Evolutionary conservation across 2,329 filamentous ascomycete species (phyloP), one percentile per base, ranked within the genome.

Genomic region (Mycosphaerella arachidis): DNA sequence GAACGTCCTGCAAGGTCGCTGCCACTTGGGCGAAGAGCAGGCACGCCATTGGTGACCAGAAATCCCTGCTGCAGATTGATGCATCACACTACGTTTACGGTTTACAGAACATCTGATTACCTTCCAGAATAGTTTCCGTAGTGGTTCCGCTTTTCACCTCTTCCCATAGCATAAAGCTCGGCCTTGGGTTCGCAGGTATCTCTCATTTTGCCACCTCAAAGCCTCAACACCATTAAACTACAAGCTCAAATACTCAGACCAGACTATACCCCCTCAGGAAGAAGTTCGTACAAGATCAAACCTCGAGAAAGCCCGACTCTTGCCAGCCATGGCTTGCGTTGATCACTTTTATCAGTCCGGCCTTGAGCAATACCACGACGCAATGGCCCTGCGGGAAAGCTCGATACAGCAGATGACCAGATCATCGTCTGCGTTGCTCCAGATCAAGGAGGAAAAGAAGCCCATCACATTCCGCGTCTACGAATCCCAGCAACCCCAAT

Each of bases 311-410:
- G 16, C 16, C 16, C 6, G 1, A 13, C 12, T 43, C 37, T n/a
- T 43, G 37, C 7, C 46, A 24, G 48, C 35, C 52, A 57, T 57
- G 56, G 56, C 56, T 31, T 57, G 56, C 20, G 48, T 53, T 27
- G 48, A 53, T 24, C 53, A 31, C 37, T 24, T 43, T 16, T 35
- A 29, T 18, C 48, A 52, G 40, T 33, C 56, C 20, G 35, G 35
- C 48, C 30, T 27, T 24, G 20, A 52, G 18, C 48, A 52, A 16
- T 33, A 52, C 30, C 48, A 57, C n/a, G 56, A 53, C 27, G 48
- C 48, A 18, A 53, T 53, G 48, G 35, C 56, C 9, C 7, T 53
- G 24, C 48, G 48, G 16, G 10, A 35, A 46, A 40, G 18, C 27
- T 53, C 48, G 31, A 46, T 53, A 8, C 48, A 53, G 31, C 48